Evolutionary conservation across 2,329 filamentous ascomycete genomes (phyloP), one percentile per base, ranked within the genome.

Genomic region (Arthroderma uncinatum): DNA sequence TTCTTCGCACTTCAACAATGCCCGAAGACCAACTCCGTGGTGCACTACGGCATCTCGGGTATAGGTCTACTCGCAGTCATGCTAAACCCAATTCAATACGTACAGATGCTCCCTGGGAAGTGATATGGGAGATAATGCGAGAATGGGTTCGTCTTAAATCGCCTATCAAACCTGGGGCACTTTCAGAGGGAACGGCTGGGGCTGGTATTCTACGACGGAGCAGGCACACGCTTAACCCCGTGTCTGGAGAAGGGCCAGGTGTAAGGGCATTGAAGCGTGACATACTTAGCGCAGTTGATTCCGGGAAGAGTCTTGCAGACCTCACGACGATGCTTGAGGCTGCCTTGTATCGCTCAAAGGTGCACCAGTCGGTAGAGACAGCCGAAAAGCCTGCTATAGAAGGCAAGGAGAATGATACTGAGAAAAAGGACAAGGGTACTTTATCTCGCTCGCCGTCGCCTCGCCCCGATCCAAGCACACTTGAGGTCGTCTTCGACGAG

Each of bases 101-200:
- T 75, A 97, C 93, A 0, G 84, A 97, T 71, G 93, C 93, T 12
- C 88, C 91, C 0, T 98, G 90, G 90, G 78, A 78, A 3, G 84
- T 89, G 0, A 81, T 98, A 52, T 97, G 93, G 91, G 87, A 94
- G 68, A 77, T 97, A 28, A 93, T 97, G 82, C 81, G 88, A 25
- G 90, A 95, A 72, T 98, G 90, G 89, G 82, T 87, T 12, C 81
- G 85, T 23, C 89, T 95, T 68, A 87, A 85, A 65, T 79, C 82
- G 0, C 90, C 91, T 0, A 78, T 95, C 58, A 94, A 87, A 67
- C 81, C 84, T 36, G 81, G 81, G 0, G 82, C 82, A 19, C 77
- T 95, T 57, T 86, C 82, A 64, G 78, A 83, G 40, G 80, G 79
- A n/a, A 87, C 80, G 54, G 76, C 89, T 0, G 89, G 87, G 1